Conservation (phyloP, 805 yeast species). For the Sungouiella blattae region DNA sequence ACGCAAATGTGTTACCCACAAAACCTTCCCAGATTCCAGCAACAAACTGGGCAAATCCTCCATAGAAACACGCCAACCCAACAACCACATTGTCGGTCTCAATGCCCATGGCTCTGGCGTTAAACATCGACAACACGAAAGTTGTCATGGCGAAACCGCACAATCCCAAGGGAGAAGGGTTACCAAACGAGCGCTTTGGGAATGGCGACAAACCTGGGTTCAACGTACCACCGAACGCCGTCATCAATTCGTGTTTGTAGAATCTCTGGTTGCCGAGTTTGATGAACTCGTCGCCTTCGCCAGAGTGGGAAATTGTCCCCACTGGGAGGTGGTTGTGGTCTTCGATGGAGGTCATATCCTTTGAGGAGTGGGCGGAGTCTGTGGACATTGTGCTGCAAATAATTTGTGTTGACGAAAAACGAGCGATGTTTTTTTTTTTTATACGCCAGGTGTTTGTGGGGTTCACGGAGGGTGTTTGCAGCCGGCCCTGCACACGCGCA, state of each 20-base stretch:
- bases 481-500: too few relatives aligned
- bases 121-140: constrained; percentile 16
- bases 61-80: constrained; percentile 18
- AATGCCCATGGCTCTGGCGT: constrained; percentile 20
- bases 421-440: too few relatives aligned
- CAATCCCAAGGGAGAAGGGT: constrained; percentile 20
- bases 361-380: constrained; percentile 2
- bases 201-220: constrained; percentile 30
- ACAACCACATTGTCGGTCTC: constrained; percentile 12
- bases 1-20: constrained; percentile 18
- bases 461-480: too few relatives aligned
- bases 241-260: constrained; percentile 31
- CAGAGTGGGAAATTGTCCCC: constrained; percentile 27
- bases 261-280: constrained; percentile 28
- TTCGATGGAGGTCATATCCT: background rate
- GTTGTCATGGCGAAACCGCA: constrained; percentile 19
- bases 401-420: too few relatives aligned
- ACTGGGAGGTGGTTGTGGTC: constrained; percentile 3
- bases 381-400: constrained; percentile 2
- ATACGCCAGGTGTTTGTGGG: too few relatives aligned
- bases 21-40: constrained; percentile 20
- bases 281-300: constrained; percentile 31
- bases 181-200: constrained; percentile 52
- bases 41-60: constrained; percentile 16
- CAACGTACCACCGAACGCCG: constrained; percentile 37